A percentile compares a stretch with the other conserved stretches of the same genome.
These are phyloP conservation scores for Hypoxylon sp. DNA, from an alignment of 2,329 filamentous ascomycete genomes.

Conservation along the genomic window DNA sequence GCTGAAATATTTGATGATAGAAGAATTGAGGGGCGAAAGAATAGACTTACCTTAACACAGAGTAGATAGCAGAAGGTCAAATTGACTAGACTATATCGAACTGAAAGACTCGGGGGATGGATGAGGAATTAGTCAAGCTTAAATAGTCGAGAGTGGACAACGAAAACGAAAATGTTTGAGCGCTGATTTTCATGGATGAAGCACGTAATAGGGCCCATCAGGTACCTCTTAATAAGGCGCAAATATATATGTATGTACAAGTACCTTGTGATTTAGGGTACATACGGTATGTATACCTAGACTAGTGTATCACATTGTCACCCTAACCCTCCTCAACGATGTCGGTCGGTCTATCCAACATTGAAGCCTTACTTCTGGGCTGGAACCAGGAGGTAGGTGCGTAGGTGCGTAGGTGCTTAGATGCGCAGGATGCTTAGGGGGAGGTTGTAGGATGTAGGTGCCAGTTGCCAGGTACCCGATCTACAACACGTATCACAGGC, in stretches of 20 bases:
- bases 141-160: slow-evolving; percentile 39
- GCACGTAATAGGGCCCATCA: slow-evolving; percentile 46
- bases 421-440: slow-evolving; percentile 4
- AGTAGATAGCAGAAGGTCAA: slow-evolving; percentile 21
- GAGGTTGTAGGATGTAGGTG: slow-evolving; percentile 17
- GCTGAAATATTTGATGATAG: slow-evolving; percentile 24
- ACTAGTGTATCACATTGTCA: slow-evolving; percentile 40
- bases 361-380: slow-evolving; percentile 36
- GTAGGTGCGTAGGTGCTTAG: slow-evolving; percentile 7
- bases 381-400: slow-evolving; percentile 35
- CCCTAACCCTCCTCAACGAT: slow-evolving; percentile 32
- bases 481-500: slow-evolving; percentile 43
- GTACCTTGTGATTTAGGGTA: slow-evolving; percentile 34
- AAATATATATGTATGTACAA: slow-evolving; percentile 28
- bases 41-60: slow-evolving; percentile 28
- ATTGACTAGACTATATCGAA: slow-evolving; percentile 34
- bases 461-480: slow-evolving; percentile 46
- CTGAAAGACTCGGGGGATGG: slow-evolving; percentile 15
- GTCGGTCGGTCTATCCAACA: slow-evolving; percentile 9
- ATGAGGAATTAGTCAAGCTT: slow-evolving; percentile 37
- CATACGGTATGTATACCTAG: slow-evolving; percentile 28
- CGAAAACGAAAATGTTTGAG: slow-evolving; percentile 37
- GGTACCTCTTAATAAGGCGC: slow-evolving; percentile 40
- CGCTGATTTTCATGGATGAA: slow-evolving; percentile 40
- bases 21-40: slow-evolving; percentile 16